A percentile compares a stretch with the other conserved stretches of the same genome.
phyloP scores from a whole-genome alignment of 2,329 filamentous ascomycete genomes.

The Trichocomaceae sp. region DNA sequence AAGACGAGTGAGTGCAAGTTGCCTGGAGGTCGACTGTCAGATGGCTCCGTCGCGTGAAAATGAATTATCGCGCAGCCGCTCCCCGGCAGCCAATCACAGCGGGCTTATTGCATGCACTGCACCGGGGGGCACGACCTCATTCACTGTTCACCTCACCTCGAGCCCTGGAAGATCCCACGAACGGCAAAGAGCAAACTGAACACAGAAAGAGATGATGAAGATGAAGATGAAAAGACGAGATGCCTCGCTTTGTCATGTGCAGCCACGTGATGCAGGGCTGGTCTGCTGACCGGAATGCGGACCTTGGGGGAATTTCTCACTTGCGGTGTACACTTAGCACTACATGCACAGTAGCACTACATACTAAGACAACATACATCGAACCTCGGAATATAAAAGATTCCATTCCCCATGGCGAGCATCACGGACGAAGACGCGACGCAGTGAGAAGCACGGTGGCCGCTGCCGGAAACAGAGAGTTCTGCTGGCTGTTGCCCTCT shows the following conservation, averaged over 20 bases:
- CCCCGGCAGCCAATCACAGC: slow-evolving; percentile 6
- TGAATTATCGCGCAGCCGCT: background rate
- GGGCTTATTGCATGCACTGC: slow-evolving; percentile 6
- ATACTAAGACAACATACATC: background rate
- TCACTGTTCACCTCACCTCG: no score
- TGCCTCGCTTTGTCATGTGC: background rate
- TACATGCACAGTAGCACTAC: no score
- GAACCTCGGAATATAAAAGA: background rate
- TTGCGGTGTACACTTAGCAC: no score
- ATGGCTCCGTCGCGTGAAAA: slow-evolving; percentile 9
- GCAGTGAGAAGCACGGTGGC: background rate
- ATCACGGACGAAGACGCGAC: background rate
- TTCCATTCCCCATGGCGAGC: background rate
- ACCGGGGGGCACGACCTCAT: no score
- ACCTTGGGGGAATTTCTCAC: slow-evolving; percentile 22
- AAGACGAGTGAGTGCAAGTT: background rate
- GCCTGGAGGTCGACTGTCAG: background rate
- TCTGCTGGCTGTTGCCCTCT: slow-evolving; percentile 9
- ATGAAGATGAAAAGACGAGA: no score
- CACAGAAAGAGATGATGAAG: no score
- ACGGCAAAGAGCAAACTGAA: no score
- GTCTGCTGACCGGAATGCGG: slow-evolving; percentile 12
- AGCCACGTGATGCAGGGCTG: background rate
- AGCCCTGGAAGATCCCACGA: no score
- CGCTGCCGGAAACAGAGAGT: background rate